A percentile compares a stretch with the other conserved stretches of the same genome.
Evolutionary conservation across 202 grass and related monocot genomes (phyloP).

Genomic region (Cymbopogon flexuosus): DNA sequence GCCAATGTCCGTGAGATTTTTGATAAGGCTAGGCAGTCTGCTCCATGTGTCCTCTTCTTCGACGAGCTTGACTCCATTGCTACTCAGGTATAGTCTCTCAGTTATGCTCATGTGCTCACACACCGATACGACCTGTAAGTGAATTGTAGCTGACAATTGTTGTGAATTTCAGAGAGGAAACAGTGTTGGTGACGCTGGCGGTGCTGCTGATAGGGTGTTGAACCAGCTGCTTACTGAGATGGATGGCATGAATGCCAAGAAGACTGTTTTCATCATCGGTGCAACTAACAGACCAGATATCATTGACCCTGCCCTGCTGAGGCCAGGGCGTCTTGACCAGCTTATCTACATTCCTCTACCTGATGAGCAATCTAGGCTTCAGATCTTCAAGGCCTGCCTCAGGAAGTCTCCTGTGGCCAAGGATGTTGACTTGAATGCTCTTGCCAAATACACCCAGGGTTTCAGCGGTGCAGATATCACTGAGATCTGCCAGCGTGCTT

Average conservation of each 20-base stretch:
- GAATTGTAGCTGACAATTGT: background rate
- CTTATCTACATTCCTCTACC: background rate
- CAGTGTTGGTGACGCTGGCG: constrained; percentile 59
- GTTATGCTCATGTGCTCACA: background rate
- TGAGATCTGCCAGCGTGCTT: too few relatives aligned
- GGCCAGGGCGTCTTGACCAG: constrained; percentile 55
- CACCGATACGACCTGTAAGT: background rate
- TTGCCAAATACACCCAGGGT: too few relatives aligned
- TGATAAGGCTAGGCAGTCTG: constrained; percentile 80
- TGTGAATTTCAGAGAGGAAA: constrained; percentile 46
- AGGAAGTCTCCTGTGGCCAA: too few relatives aligned
- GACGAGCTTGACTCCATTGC: constrained; percentile 73
- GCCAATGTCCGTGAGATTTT: constrained; percentile 63
- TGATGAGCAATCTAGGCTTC: too few relatives aligned
- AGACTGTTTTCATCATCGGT: constrained; percentile 64
- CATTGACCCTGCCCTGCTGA: constrained; percentile 60
- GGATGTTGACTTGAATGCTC: too few relatives aligned
- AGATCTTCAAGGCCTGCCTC: too few relatives aligned
- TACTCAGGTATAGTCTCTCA: constrained; percentile 41
- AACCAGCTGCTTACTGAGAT: constrained; percentile 69
- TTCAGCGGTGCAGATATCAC: too few relatives aligned
- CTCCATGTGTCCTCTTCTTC: constrained; percentile 69
- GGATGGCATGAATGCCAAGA: constrained; percentile 69
- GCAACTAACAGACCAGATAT: constrained; percentile 64
- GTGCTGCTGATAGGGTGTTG: constrained; percentile 57